Evolutionary conservation across 495 filamentous ascomycete species (phyloP), one percentile per base, ranked within the genome.

Genomic region (Thermochaetoides thermophila): DNA sequence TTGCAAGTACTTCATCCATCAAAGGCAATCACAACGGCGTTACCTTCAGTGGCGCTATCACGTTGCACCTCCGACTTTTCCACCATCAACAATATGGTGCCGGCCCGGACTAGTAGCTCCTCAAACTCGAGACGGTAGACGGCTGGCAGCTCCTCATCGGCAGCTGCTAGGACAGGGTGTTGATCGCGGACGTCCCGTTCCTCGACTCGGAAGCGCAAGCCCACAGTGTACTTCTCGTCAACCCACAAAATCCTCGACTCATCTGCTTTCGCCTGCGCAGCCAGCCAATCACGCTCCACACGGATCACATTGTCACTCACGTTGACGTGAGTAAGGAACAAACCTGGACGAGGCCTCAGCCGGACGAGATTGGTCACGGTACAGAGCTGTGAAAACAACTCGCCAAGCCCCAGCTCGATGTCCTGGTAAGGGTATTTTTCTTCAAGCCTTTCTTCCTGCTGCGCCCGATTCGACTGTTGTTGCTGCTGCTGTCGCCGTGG

Each of bases 381-480:
- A 44, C 71, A 76, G 11, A 84, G 61, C 46, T 86, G 79, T 0
- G 75, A 71, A 49, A 84, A 83, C 17, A 73, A 55, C 52, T 84
- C 79, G 43, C 67, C 60, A 2, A 56, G 64, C 33, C 84, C 81
- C 2, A 87, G 56, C 35, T 59, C 66, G 35, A 87, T 39, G n/a
- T 66, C 65, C 14, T 76, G 68, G 11, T 56, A 66, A 1, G 74
- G 64, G 3, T 15, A 19, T 8, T 49, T 29, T 13, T 66, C 56
- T 7, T 43, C 39, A 0, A 18, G 12, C 7, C 49, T 29, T 13
- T 66, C 56, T 7, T 44, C 38, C 6, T 44, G 46, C n/a, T 44
- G 34, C n/a, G 42, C 30, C n/a, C n/a, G n/a, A n/a, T n/a, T n/a
- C n/a, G n/a, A n/a, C 3, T 16, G 49, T 48, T 14, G 46, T 13